These are phyloP conservation scores for Apiotrichum gamsii DNA, from an alignment of 1,284 basidiomycete species.

Conservation along the genomic window DNA sequence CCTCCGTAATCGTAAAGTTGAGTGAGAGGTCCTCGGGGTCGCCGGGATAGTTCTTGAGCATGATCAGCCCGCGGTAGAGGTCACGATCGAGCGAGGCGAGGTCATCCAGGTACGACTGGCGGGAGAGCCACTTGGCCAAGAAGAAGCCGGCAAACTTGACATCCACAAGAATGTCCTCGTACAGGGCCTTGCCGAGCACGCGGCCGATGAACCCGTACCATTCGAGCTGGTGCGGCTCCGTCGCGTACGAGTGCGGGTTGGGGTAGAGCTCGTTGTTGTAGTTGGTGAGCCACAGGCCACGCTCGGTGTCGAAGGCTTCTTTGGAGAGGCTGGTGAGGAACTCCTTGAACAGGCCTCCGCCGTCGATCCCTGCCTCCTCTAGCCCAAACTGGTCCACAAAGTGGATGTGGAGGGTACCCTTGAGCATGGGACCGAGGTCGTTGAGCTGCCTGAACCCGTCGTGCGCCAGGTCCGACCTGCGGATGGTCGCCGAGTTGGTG, in stretches of 20 bases:
- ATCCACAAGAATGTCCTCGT: constrained; percentile 94
- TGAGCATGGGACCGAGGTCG: constrained; percentile 62
- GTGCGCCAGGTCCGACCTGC: constrained; percentile 69
- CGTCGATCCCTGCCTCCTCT: constrained; percentile 55
- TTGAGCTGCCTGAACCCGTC: constrained; percentile 74
- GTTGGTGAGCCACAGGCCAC: constrained; percentile 87
- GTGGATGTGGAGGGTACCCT: constrained; percentile 72
- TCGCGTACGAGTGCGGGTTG: constrained; percentile 82
- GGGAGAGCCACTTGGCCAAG: constrained; percentile 68
- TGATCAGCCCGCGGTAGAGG: constrained; percentile 76
- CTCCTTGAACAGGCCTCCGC: constrained; percentile 96
- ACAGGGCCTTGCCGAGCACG: constrained; percentile 90
- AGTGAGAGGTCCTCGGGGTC: constrained; percentile 86
- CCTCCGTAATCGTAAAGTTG: constrained; percentile 82
- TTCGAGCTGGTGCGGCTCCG: constrained; percentile 69
- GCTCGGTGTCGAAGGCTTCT: constrained; percentile 90
- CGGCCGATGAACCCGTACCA: constrained; percentile 96
- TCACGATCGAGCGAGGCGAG: constrained; percentile 85
- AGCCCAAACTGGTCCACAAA: constrained; percentile 70
- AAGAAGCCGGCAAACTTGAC: constrained; percentile 95
- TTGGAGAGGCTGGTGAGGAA: constrained; percentile 89
- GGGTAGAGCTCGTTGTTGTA: constrained; percentile 90
- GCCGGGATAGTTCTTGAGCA: constrained; percentile 74
- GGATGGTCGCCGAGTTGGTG: constrained; percentile 54
- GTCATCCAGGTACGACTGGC: constrained; percentile 83